These are phyloP conservation scores for Halophytophthora polymorphica DNA, from an alignment of 352 stramenopile species.

Conservation along the genomic window DNA sequence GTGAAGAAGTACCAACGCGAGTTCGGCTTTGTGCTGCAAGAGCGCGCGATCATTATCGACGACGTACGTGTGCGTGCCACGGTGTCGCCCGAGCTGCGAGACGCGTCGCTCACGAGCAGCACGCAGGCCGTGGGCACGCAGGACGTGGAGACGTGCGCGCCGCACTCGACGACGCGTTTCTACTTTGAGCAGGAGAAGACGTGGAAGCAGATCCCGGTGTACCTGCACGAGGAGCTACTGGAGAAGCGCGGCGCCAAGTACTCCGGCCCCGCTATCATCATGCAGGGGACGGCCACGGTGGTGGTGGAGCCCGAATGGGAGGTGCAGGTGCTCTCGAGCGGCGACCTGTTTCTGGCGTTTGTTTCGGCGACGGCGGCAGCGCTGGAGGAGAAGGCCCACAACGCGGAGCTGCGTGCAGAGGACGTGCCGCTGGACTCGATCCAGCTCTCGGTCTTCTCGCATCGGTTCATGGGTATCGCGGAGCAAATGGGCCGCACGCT, in stretches of 20 bases:
- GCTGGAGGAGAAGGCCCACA: constrained; percentile 7
- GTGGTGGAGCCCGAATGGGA: constrained; percentile 96
- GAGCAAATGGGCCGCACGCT: constrained; percentile 99
- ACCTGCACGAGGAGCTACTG: constrained; percentile 89
- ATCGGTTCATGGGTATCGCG: constrained; percentile 99
- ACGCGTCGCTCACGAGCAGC: constrained; percentile 17
- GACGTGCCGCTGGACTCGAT: constrained; percentile 91
- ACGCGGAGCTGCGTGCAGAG: constrained; percentile 15
- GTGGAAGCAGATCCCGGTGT: constrained; percentile 90
- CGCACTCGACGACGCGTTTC: constrained; percentile 66
- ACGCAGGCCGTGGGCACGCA: background rate
- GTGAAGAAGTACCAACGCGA: constrained; percentile 93
- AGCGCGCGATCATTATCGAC: constrained; percentile 93
- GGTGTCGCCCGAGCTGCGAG: constrained; percentile 74
- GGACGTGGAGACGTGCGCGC: constrained; percentile 24
- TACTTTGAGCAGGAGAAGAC: constrained; percentile 81
- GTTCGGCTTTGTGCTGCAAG: constrained; percentile 97
- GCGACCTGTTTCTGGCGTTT: constrained; percentile 94
- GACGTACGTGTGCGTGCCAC: constrained; percentile 97
- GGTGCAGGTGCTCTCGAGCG: constrained; percentile 90
- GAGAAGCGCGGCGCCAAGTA: constrained; percentile 67
- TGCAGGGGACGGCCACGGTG: constrained; percentile 97
- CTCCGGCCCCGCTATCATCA: constrained; percentile 94
- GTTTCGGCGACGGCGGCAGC: constrained; percentile 30
- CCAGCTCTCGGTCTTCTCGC: constrained; percentile 95